Base-by-base conservation (phyloP, 2,329 filamentous ascomycete species). In the Trichoderma cornu-damae region DNA sequence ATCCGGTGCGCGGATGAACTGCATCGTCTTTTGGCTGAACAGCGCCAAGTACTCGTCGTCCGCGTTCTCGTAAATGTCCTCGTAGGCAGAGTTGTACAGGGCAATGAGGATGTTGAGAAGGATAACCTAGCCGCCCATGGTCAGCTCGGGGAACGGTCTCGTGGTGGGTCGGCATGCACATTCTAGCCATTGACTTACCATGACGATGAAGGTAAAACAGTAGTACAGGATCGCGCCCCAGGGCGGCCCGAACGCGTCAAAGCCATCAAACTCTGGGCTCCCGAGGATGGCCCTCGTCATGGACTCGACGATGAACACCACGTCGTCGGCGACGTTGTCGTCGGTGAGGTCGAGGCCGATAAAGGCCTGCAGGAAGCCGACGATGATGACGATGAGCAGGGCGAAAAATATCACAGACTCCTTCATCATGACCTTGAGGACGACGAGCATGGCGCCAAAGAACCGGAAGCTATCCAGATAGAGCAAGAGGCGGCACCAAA, bases 191-290 rank as follows among this genome's bases (percentile, higher is more conserved):
- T n/a, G 22, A 68, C 76, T 64, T 65, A 94, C 92, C 88, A 96
- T 96, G 67, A 99, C 89, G 37, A 97, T 86, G 68, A 99, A 99
- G 16, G 93, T 96, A 72, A 96, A 99, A 69, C 95, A 83, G 76
- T 99, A 99, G 77, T 99, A 99, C 8, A 99, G 85, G 30, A 96
- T 89, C 50, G 96, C 82, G 7, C 94, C 94, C 70, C 96, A 99
- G 0, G 94, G 94, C 11, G 89, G 91, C 20, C 88, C 89, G 69
- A 97, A 99, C 22, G 86, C 81, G 63, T 96, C 91, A 67, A 97
- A 97, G 0, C 87, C 89, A 4, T 73, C 78, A 66, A 99, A 97
- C 63, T 97, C 92, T 0, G 94, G 94, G 49, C 85, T 89, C 69
- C 92, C 88, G 85, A 99, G 90, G 54, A 99, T 81, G 4, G 89